Percentiles rank a stretch among this genome's conserved stretches.
Conservation (phyloP, 2,329 filamentous ascomycete species). For the Calonectria montana region DNA sequence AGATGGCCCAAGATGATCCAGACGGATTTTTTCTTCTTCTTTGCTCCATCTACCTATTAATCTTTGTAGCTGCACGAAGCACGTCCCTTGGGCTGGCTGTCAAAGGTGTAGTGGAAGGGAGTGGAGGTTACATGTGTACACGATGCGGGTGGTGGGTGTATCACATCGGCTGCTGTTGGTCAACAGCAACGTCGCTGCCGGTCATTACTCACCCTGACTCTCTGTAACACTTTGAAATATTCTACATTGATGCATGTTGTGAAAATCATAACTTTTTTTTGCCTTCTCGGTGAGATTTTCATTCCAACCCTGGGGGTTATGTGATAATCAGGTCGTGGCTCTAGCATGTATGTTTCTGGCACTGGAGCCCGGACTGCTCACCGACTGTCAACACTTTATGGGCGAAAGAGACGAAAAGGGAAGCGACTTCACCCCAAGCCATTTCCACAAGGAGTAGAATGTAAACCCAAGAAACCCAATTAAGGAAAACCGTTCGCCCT, state of each 20-base stretch:
- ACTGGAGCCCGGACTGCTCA: background rate
- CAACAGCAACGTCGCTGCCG: background rate
- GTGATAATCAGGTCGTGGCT: background rate
- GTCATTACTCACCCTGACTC: background rate
- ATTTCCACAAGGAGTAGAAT: constrained; percentile 12
- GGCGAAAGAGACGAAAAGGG: background rate
- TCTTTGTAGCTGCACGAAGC: background rate
- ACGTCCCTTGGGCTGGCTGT: constrained; percentile 8
- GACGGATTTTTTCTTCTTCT: background rate
- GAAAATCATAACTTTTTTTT: background rate
- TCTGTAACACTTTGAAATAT: background rate
- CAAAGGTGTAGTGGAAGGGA: background rate
- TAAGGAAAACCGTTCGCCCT: background rate
- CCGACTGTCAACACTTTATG: background rate
- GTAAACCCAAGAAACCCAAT: background rate
- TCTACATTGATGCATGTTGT: background rate
- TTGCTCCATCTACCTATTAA: background rate
- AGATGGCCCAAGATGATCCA: constrained; percentile 7
- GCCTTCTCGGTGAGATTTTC: background rate
- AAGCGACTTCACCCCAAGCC: constrained; percentile 2
- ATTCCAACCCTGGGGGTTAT: background rate
- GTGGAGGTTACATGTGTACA: background rate
- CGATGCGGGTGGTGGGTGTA: background rate
- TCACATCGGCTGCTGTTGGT: background rate
- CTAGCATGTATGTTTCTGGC: background rate